Evolutionary conservation across 441 rosid genomes (phyloP), one percentile per base, ranked within the genome.

Genomic region (Eutrema salsugineum): DNA sequence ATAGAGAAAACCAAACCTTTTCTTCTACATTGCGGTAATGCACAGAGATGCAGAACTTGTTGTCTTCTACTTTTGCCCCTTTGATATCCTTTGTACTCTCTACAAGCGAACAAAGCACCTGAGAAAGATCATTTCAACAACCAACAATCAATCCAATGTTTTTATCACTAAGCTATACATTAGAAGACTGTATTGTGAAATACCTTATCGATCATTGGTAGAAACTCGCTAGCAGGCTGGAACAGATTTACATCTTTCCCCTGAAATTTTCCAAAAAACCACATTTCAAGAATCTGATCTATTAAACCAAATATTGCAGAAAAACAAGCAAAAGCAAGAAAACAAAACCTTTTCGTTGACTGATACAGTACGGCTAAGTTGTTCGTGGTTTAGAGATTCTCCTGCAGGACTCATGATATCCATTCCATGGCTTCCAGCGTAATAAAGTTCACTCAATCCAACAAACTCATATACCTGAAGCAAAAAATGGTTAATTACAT

Each of bases 351-450:
- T 80, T 71, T 82, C 80, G 69, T 82, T 87, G 22, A 79, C 81
- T 39, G 90, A 91, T 63, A 68, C 65, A 65, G 81, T 69, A 65
- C 81, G 75, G 58, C 83, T 76, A 22, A 77, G 68, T 44, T 82
- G 79, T 65, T 83, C 77, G 55, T 79, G 78, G 38, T 76, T 64
- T 22, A 72, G 38, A 49, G 85, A 82, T 66, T 85, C 86, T 71
- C 80, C 80, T 65, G 82, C 82, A 40, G 99, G 98, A 50, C 96
- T 83, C 85, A 87, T 73, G 35, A 95, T 95, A 81, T 95, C 99
- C 99, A 95, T 95, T 40, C 99, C 99, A n/a, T 95, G 99, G 77
- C 99, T 95, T 65, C 99, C 99, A 3, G 98, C 99, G 19, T 95
- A 95, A 57, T 93, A 89, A 49, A 95, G 92, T 75, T 95, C 97